A percentile compares a stretch with the other conserved stretches of the same genome.
Evolutionary conservation across 2,329 filamentous ascomycete genomes (phyloP).

Genomic region (Fusarium metavorans): DNA sequence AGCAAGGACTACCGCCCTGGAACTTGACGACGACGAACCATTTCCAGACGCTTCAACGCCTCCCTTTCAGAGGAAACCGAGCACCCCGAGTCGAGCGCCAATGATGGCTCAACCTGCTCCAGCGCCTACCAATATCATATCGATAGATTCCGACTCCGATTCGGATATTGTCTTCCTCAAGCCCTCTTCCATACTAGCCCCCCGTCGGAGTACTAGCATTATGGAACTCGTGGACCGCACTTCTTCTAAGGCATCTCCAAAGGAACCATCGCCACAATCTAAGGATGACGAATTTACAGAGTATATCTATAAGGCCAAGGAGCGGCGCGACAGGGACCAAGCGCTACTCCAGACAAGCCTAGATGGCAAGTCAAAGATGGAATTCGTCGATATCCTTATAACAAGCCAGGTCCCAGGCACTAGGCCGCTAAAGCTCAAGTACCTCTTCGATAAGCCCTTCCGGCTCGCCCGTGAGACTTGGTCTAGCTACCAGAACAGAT

Average conservation of each 20-base stretch:
- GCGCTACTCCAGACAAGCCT: constrained; percentile 34
- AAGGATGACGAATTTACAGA: constrained; percentile 58
- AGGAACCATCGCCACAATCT: constrained; percentile 16
- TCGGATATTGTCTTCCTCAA: constrained; percentile 21
- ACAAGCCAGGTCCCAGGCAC: constrained; percentile 73
- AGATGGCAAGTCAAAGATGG: constrained; percentile 35
- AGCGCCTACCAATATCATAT: constrained; percentile 38
- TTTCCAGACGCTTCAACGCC: constrained; percentile 40
- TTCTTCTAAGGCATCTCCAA: constrained; percentile 4
- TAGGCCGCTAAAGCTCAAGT: constrained; percentile 63
- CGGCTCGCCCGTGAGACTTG: constrained; percentile 76
- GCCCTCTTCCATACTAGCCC: background rate
- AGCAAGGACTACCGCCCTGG: no score
- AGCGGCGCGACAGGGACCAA: constrained; percentile 45
- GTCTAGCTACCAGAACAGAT: constrained; percentile 70
- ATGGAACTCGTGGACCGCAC: constrained; percentile 19
- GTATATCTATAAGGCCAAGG: constrained; percentile 58
- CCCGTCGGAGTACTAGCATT: constrained; percentile 20
- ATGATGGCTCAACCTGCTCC: constrained; percentile 13
- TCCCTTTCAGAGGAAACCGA: constrained; percentile 10
- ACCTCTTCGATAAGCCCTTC: constrained; percentile 76
- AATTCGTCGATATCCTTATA: constrained; percentile 56
- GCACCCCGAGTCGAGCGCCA: constrained; percentile 18
- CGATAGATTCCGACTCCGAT: constrained; percentile 49
- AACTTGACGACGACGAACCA: constrained; percentile 23